These are phyloP conservation scores for Mycena sanguinolenta DNA, from an alignment of 768 basidiomycete genomes.

Conservation along the genomic window DNA sequence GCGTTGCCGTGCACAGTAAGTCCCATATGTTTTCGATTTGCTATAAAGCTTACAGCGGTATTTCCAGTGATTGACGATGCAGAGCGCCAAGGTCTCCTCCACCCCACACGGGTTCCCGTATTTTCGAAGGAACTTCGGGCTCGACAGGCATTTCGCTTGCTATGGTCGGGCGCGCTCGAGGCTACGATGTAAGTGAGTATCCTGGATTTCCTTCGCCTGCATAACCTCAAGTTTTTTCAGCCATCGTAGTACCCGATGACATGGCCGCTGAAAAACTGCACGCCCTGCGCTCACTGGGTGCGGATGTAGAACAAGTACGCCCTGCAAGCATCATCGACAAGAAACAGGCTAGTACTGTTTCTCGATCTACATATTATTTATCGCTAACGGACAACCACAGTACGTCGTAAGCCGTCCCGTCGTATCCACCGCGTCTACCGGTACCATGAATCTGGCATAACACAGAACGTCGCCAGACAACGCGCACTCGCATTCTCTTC, in stretches of 20 bases:
- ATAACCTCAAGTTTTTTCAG: conserved; percentile 50
- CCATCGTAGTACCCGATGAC: conserved; percentile 92
- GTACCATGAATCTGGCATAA: not conserved
- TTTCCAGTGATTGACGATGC: conserved; percentile 92
- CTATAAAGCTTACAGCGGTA: not conserved
- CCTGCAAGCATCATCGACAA: conserved; percentile 97
- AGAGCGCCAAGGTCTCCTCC: conserved; percentile 83
- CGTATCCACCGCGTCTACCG: not conserved
- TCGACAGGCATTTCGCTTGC: conserved; percentile 98
- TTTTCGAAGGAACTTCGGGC: conserved; percentile 98
- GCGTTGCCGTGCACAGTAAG: conserved; percentile 93
- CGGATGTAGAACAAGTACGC: conserved; percentile 90
- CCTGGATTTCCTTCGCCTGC: conserved; percentile 10
- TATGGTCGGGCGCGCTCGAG: conserved; percentile 91
- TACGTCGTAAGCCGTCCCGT: conserved; percentile 68
- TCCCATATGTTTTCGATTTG: conserved; percentile 1
- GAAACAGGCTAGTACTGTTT: conserved; percentile 74
- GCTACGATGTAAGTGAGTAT: conserved; percentile 85
- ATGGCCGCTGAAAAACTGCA: conserved; percentile 93
- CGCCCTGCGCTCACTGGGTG: conserved; percentile 86
- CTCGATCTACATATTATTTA: conserved; percentile 1
- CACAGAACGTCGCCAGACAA: conserved; percentile 88
- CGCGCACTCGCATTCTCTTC: conserved; percentile 80
- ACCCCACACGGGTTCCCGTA: conserved; percentile 91
- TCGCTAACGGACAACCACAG: conserved; percentile 46